These are phyloP conservation scores for Gossypium schwendimanii DNA, from an alignment of 441 rosid genomes.

Conservation along the genomic window DNA sequence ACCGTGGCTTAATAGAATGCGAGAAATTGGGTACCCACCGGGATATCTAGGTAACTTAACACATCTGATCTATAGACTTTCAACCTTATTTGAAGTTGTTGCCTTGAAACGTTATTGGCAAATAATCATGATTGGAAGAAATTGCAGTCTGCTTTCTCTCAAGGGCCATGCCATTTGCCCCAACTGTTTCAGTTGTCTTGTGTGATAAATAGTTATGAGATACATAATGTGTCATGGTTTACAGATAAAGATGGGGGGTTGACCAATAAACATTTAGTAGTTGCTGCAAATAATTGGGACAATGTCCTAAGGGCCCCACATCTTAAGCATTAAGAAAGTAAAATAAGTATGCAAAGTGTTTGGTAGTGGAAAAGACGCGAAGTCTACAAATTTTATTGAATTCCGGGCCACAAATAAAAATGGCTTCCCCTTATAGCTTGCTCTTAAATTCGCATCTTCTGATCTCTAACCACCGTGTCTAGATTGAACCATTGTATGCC, in stretches of 20 bases:
- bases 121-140: neutral
- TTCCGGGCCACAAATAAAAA: neutral
- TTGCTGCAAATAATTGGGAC: neutral
- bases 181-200: neutral
- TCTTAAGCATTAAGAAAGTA: neutral
- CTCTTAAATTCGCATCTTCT: neutral
- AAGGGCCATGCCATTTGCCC: neutral
- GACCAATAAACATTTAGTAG: neutral
- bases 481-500: neutral
- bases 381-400: neutral
- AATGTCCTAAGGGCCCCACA: neutral
- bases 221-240: neutral
- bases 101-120: neutral
- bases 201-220: neutral
- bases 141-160: neutral
- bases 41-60: constrained; percentile 69
- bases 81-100: neutral
- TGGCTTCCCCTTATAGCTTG: neutral
- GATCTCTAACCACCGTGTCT: neutral
- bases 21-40: constrained; percentile 92
- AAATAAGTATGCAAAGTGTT: neutral
- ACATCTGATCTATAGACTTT: neutral
- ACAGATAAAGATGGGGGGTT: neutral
- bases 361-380: neutral
- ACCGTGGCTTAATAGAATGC: constrained; percentile 95